Evolutionary conservation across 495 filamentous ascomycete species (phyloP).

Genomic region (Schizothecium vesticola): DNA sequence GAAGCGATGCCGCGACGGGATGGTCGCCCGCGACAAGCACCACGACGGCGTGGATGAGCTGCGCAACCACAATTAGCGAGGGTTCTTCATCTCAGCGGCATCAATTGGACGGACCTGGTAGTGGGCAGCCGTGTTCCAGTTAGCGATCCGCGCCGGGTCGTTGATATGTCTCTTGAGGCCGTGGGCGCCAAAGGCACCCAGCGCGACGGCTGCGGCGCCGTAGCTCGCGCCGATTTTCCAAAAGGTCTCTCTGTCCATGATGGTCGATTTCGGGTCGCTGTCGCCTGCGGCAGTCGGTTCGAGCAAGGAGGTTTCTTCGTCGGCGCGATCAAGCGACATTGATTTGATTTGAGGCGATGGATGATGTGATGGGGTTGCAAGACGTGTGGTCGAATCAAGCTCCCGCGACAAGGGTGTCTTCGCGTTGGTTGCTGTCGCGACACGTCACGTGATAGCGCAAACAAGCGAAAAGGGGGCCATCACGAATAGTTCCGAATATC

Average conservation of each 20-base stretch:
- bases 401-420: background rate
- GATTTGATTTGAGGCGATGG: background rate
- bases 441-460: background rate
- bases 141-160: constrained; percentile 48
- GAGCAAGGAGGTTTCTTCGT: constrained; percentile 11
- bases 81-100: background rate
- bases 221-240: constrained; percentile 56
- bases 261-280: background rate
- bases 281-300: background rate
- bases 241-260: constrained; percentile 35
- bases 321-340: background rate
- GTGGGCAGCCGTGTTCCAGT: constrained; percentile 54
- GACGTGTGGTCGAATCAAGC: background rate
- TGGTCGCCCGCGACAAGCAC: constrained; percentile 45
- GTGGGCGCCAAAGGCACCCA: constrained; percentile 62
- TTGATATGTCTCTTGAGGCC: constrained; percentile 52
- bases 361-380: background rate
- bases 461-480: background rate
- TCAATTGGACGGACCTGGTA: constrained; percentile 46
- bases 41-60: constrained; percentile 55
- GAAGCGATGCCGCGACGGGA: constrained; percentile 33
- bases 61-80: background rate
- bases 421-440: background rate
- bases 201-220: constrained; percentile 52
- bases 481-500: background rate